Evolutionary conservation across 1,284 basidiomycete species (phyloP).

Genomic region (Ustilago loliicola): DNA sequence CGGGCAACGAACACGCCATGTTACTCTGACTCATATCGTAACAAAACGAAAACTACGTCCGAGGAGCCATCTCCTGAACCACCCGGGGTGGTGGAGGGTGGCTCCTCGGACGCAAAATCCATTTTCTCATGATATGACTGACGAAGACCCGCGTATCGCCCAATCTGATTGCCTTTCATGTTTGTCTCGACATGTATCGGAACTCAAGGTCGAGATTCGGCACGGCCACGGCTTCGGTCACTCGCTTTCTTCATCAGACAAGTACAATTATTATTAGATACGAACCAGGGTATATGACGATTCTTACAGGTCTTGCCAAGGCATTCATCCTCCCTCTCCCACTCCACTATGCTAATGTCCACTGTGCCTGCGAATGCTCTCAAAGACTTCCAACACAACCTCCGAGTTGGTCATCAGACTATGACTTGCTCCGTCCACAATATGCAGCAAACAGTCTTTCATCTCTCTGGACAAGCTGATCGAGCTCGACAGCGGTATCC

Average conservation of each 20-base stretch:
- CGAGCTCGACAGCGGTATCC: constrained; percentile 85
- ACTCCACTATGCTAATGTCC: neutral
- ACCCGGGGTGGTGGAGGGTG: no score
- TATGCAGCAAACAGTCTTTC: constrained; percentile 82
- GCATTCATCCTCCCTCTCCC: neutral
- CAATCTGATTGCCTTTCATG: no score
- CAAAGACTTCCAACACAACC: constrained; percentile 61
- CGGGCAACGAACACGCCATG: no score
- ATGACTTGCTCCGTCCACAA: constrained; percentile 89
- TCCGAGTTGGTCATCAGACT: constrained; percentile 83
- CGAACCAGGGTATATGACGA: neutral
- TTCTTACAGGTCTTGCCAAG: neutral
- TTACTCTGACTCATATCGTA: no score
- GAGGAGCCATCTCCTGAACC: no score
- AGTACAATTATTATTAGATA: neutral
- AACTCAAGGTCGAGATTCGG: no score
- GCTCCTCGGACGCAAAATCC: no score
- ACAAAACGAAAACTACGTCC: no score
- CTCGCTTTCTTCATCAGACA: no score
- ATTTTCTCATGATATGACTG: no score
- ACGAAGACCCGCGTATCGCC: no score
- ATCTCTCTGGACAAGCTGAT: constrained; percentile 90
- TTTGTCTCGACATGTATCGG: no score
- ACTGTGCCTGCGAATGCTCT: constrained; percentile 44
- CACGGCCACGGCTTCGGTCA: neutral